Percentiles rank a stretch among this genome's conserved stretches.
These are phyloP conservation scores for Aspergillus kassunensis DNA, from an alignment of 495 filamentous ascomycete species.

Conservation along the genomic window DNA sequence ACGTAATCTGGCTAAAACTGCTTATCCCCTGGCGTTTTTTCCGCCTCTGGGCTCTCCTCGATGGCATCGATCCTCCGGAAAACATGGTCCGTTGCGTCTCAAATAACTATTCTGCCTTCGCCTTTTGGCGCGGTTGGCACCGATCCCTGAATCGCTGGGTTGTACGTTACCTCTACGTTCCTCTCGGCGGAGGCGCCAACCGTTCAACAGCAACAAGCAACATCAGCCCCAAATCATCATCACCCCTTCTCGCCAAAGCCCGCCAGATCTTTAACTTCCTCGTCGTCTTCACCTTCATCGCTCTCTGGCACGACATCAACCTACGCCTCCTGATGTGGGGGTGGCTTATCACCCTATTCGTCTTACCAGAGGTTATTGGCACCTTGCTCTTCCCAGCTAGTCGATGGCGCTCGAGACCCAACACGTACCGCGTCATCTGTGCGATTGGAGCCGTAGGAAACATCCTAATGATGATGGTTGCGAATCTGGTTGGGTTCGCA, in stretches of 20 bases:
- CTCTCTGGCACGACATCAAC: constrained; percentile 96
- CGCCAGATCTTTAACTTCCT: constrained; percentile 63
- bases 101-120: constrained; percentile 87
- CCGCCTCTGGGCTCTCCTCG: constrained; percentile 85
- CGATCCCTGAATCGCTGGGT: constrained; percentile 91
- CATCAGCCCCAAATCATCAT: constrained; percentile 15
- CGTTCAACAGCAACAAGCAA: constrained; percentile 47
- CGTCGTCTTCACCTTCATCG: constrained; percentile 94
- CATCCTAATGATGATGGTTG: constrained; percentile 91
- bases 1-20: constrained; percentile 97
- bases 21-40: constrained; percentile 97
- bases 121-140: constrained; percentile 97
- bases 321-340: constrained; percentile 93
- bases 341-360: constrained; percentile 91
- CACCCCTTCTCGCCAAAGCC: constrained; percentile 26
- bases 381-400: constrained; percentile 63
- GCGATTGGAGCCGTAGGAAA: constrained; percentile 84
- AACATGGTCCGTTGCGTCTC: constrained; percentile 98
- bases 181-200: constrained; percentile 65
- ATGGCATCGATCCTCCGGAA: constrained; percentile 91
- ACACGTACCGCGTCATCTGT: constrained; percentile 71
- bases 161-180: constrained; percentile 90
- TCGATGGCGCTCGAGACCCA: constrained; percentile 64
- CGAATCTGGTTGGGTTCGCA: constrained; percentile 93
- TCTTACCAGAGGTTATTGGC: constrained; percentile 80